phyloP scores from a whole-genome alignment of 441 rosid species.

The Hura crepitans region DNA sequence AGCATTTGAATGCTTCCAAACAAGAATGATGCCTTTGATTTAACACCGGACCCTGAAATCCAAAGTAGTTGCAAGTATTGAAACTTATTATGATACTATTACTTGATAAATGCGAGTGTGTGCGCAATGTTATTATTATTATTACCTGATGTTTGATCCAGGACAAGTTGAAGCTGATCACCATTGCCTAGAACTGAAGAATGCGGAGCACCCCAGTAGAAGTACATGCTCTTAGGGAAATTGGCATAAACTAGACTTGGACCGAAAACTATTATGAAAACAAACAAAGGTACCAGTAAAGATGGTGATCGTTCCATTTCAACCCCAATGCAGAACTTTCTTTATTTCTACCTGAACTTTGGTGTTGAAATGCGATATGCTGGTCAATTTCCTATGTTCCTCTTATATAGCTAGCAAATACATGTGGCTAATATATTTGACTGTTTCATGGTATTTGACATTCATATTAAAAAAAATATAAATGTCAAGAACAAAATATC shows the following conservation, averaged over 20 bases:
- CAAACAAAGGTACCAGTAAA: slow-evolving; percentile 30
- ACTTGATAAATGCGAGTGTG: no score
- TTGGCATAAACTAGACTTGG: slow-evolving; percentile 40
- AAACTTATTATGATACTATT: no score
- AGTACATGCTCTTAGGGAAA: slow-evolving; percentile 48
- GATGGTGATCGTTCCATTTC: slow-evolving; percentile 37
- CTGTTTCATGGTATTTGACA: slow-evolving; percentile 7
- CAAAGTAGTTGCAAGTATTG: not conserved
- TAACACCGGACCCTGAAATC: slow-evolving; percentile 31
- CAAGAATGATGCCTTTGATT: slow-evolving; percentile 28
- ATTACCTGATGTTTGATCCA: slow-evolving; percentile 59
- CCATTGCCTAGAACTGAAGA: slow-evolving; percentile 34
- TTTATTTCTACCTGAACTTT: slow-evolving; percentile 1
- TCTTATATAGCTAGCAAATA: slow-evolving; percentile 24
- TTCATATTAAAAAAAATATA: not conserved
- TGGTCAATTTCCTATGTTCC: not conserved
- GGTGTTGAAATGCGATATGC: slow-evolving; percentile 11
- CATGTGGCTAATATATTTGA: slow-evolving; percentile 3
- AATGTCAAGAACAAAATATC: no score
- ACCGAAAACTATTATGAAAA: slow-evolving; percentile 32
- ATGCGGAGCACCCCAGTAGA: slow-evolving; percentile 62
- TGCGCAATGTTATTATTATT: no score
- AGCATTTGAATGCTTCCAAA: slow-evolving; percentile 33
- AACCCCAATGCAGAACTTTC: slow-evolving; percentile 7
- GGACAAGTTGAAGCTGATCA: slow-evolving; percentile 52